These are phyloP conservation scores for Pythium grandisporangium DNA, from an alignment of 352 stramenopile species.

Conservation along the genomic window DNA sequence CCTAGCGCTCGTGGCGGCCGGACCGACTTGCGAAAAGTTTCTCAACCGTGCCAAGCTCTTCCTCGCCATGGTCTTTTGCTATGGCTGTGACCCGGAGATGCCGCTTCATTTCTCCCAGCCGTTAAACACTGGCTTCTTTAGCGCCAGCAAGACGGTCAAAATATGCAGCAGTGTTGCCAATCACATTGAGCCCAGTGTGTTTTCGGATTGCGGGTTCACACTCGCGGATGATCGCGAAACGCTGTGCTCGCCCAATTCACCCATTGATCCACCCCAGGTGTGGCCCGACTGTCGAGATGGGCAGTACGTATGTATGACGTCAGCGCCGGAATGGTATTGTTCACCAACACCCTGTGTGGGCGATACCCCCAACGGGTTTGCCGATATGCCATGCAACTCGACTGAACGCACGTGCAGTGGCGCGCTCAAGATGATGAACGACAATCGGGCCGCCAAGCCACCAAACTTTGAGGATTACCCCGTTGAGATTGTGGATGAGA, in stretches of 20 bases:
- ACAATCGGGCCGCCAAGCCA: slow-evolving; percentile 70
- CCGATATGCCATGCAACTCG: slow-evolving; percentile 43
- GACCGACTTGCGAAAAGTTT: slow-evolving; percentile 57
- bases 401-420: slow-evolving; percentile 44
- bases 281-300: slow-evolving; percentile 48
- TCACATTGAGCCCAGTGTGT: slow-evolving; percentile 32
- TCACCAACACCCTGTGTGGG: slow-evolving; percentile 26
- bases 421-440: slow-evolving; percentile 63
- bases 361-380: slow-evolving; percentile 45
- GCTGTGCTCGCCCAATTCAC: slow-evolving; percentile 50
- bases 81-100: slow-evolving; percentile 16
- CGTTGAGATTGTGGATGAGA: slow-evolving; percentile 65
- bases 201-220: slow-evolving; percentile 54
- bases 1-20: slow-evolving; percentile 47
- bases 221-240: slow-evolving; percentile 46
- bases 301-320: slow-evolving; percentile 43
- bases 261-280: slow-evolving; percentile 38
- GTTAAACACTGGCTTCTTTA: slow-evolving; percentile 49
- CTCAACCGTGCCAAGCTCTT: slow-evolving; percentile 57
- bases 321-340: slow-evolving; percentile 42
- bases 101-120: slow-evolving; percentile 21
- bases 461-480: slow-evolving; percentile 55
- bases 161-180: slow-evolving; percentile 45
- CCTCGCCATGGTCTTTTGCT: slow-evolving; percentile 17
- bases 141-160: slow-evolving; percentile 41